Percentiles rank a stretch among this genome's conserved stretches.
Conservation (phyloP, 805 yeast species). For the Metschnikowia continentalis region DNA sequence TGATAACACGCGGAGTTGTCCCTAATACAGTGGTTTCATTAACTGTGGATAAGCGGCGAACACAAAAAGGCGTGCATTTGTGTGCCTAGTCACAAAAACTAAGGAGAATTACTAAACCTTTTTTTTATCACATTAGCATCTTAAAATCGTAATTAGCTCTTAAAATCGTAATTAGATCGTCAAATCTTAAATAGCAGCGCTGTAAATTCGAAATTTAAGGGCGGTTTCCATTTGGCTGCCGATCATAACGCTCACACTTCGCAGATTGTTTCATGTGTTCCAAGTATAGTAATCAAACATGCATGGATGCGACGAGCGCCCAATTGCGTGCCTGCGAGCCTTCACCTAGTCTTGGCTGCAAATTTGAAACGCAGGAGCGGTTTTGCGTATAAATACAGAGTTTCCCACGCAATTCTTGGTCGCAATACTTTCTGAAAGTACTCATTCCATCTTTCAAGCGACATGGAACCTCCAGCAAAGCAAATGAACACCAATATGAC, state of each 20-base stretch:
- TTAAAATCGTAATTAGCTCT: not conserved
- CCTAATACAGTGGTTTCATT: not conserved
- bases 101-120: not conserved
- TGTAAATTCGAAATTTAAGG: not conserved
- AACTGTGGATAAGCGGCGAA: conserved; percentile 1
- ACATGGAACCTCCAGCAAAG: not conserved
- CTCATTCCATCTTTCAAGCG: not conserved
- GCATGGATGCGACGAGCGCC: conserved; percentile 1
- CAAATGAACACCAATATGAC: conserved; percentile 8
- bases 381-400: conserved; percentile 9
- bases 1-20: not conserved
- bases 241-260: not conserved
- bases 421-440: not conserved
- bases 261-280: conserved; percentile 1
- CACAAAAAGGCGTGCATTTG: not conserved
- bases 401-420: not conserved
- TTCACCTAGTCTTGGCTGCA: conserved; percentile 11
- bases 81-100: not conserved
- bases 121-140: not conserved
- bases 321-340: conserved; percentile 5
- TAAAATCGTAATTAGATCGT: too few species aligned
- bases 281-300: not conserved
- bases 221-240: not conserved
- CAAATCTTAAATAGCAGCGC: too few species aligned
- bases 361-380: conserved; percentile 9